Evolutionary conservation across 78 protist species (phyloP).

Genomic region (Dictyostelium brefeldianum): DNA sequence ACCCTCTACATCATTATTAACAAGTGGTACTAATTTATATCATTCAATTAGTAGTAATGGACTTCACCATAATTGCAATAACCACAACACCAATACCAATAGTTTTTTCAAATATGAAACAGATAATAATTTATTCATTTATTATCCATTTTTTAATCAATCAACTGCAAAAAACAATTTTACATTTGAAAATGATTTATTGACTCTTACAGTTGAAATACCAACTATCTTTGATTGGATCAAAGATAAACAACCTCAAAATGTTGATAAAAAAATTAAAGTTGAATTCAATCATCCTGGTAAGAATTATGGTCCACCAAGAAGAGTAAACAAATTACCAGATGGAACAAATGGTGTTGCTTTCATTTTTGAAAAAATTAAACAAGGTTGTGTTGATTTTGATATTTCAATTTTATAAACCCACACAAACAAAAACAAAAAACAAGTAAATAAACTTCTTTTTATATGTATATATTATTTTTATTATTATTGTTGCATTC

Average conservation of each 20-base stretch:
- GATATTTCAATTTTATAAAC: conserved; percentile 8
- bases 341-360: neutral
- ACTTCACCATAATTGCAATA: neutral
- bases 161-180: neutral
- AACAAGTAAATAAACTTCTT: neutral
- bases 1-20: neutral
- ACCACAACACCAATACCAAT: neutral
- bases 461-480: neutral
- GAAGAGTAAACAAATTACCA: conserved; percentile 12
- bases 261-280: neutral
- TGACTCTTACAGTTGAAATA: neutral
- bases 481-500: neutral
- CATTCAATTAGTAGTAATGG: neutral
- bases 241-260: neutral
- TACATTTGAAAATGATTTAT: conserved; percentile 1
- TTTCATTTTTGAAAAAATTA: conserved; percentile 26
- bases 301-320: conserved; percentile 10
- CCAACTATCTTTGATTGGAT: conserved; percentile 26
- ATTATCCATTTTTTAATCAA: conserved; percentile 20
- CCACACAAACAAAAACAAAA: neutral
- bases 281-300: conserved; percentile 25
- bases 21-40: neutral
- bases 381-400: conserved; percentile 13
- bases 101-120: conserved; percentile 47
- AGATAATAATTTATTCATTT: neutral